These are phyloP conservation scores for Salicornia ramosissima DNA, from an alignment of 148 eudicot species.

Conservation along the genomic window DNA sequence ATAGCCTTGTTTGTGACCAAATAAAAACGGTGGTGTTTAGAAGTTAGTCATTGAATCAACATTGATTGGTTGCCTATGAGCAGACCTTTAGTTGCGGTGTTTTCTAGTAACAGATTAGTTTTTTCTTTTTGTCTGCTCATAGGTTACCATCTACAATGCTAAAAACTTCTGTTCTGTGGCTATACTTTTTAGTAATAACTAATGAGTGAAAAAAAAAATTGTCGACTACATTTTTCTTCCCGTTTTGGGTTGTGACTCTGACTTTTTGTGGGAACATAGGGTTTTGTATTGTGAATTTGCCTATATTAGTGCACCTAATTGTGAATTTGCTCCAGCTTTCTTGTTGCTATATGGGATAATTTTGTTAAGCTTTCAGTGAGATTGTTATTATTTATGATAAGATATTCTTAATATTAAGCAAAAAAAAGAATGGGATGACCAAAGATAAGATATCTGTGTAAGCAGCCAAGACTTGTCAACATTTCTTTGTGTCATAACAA, in stretches of 20 bases:
- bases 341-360: neutral
- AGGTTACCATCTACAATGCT: neutral
- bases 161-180: neutral
- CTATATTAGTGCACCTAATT: no score
- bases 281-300: no score
- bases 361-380: neutral
- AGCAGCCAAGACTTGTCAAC: neutral
- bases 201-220: no score
- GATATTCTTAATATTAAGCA: neutral
- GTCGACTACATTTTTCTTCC: no score
- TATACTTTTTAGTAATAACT: neutral
- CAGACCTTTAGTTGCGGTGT: neutral
- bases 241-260: no score
- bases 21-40: neutral
- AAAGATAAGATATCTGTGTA: neutral
- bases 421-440: neutral
- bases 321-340: neutral
- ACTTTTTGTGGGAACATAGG: no score
- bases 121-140: no score
- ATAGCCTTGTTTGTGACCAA: neutral
- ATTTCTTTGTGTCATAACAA: neutral
- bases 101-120: neutral
- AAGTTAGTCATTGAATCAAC: neutral
- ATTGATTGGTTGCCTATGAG: neutral
- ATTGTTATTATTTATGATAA: neutral